Percentiles rank a stretch among this genome's conserved stretches.
phyloP scores from a whole-genome alignment of 768 basidiomycete species.

The Tylopilus sp. region DNA sequence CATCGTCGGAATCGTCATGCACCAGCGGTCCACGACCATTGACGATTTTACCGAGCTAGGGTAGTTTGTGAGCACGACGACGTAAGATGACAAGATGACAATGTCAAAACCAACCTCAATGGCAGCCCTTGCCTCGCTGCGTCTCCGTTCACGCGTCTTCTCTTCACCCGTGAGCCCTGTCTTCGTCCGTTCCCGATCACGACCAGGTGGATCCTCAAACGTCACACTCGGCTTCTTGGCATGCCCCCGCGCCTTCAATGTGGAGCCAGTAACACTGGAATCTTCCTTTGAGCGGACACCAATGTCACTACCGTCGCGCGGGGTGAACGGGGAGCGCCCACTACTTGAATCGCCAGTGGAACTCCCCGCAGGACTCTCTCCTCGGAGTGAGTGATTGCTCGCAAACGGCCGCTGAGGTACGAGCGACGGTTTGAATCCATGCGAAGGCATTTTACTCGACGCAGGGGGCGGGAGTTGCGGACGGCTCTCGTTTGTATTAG shows the following conservation, averaged over 20 bases:
- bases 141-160: slow-evolving; percentile 66
- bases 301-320: slow-evolving; percentile 72
- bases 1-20: slow-evolving; percentile 45
- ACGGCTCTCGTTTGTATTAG: slow-evolving; percentile 9
- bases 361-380: slow-evolving; percentile 71
- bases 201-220: slow-evolving; percentile 52
- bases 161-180: slow-evolving; percentile 40
- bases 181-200: slow-evolving; percentile 31
- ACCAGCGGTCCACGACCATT: slow-evolving; percentile 70
- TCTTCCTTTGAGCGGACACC: slow-evolving; percentile 22
- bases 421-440: slow-evolving; percentile 21
- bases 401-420: slow-evolving; percentile 57
- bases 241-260: slow-evolving; percentile 33
- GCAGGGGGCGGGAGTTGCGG: slow-evolving; percentile 12
- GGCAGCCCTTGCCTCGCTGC: slow-evolving; percentile 81
- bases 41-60: slow-evolving; percentile 81
- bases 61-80: slow-evolving; percentile 6
- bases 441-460: slow-evolving; percentile 24
- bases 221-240: slow-evolving; percentile 62
- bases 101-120: slow-evolving; percentile 59
- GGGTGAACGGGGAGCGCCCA: slow-evolving; percentile 71
- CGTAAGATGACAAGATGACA: not conserved
- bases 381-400: slow-evolving; percentile 31
- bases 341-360: slow-evolving; percentile 85
- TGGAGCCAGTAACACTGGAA: slow-evolving; percentile 23